These are phyloP conservation scores for Angomonas ambiguus DNA, from an alignment of 208 protist species.

Conservation along the genomic window DNA sequence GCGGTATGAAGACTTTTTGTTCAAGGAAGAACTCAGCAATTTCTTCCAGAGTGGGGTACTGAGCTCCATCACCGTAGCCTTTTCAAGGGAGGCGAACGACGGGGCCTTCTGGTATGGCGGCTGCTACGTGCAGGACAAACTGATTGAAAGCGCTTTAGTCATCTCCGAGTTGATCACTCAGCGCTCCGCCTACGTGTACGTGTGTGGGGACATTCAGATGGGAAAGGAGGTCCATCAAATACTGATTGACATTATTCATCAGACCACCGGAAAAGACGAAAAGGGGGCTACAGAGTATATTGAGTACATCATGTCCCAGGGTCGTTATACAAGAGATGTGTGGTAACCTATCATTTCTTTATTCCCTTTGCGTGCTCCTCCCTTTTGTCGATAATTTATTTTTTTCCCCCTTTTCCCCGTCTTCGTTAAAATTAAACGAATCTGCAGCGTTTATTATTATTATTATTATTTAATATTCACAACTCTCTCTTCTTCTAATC, in stretches of 20 bases:
- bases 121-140: slow-evolving; percentile 68
- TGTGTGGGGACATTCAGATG: slow-evolving; percentile 75
- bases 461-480: too few species aligned
- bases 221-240: slow-evolving; percentile 48
- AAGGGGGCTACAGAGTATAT: slow-evolving; percentile 21
- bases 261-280: slow-evolving; percentile 20
- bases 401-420: too few species aligned
- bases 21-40: slow-evolving; percentile 33
- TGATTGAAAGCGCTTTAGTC: slow-evolving; percentile 27
- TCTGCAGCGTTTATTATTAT: too few species aligned
- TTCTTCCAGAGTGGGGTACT: slow-evolving; percentile 30
- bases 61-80: slow-evolving; percentile 39
- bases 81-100: slow-evolving; percentile 54
- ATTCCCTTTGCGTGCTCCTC: too few species aligned
- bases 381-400: too few species aligned
- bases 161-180: slow-evolving; percentile 38
- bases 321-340: slow-evolving; percentile 42
- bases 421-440: too few species aligned
- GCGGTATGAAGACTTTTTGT: slow-evolving; percentile 41
- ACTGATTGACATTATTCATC: slow-evolving; percentile 35
- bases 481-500: too few species aligned
- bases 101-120: slow-evolving; percentile 54
- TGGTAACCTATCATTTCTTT: too few species aligned
- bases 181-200: slow-evolving; percentile 40
- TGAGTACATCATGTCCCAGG: slow-evolving; percentile 25